Percentiles rank a stretch among this genome's conserved stretches.
phyloP scores from a whole-genome alignment of 352 stramenopile species.

The Phytophthora sojae region DNA sequence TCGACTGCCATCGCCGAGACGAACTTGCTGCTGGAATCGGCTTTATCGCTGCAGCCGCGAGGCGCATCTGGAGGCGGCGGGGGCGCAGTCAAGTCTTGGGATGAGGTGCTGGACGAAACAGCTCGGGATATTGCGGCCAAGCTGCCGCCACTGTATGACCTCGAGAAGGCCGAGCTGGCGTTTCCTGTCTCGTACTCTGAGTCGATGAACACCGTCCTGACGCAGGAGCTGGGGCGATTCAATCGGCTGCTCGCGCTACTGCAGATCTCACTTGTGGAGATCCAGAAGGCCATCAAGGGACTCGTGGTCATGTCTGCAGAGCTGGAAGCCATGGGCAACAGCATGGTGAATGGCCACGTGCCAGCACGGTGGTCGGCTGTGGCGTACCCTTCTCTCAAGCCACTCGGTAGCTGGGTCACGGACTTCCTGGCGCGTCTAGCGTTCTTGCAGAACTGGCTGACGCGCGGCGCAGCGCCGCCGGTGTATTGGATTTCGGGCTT shows the following conservation, averaged over 20 bases:
- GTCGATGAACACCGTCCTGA: constrained; percentile 92
- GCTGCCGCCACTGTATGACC: constrained; percentile 87
- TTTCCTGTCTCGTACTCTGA: constrained; percentile 87
- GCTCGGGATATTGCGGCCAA: constrained; percentile 87
- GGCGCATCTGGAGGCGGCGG: constrained; percentile 55
- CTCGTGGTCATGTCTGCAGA: constrained; percentile 94
- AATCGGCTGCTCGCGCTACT: constrained; percentile 89
- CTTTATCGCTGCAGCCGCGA: constrained; percentile 91
- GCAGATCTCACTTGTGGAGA: constrained; percentile 81
- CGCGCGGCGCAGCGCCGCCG: constrained; percentile 68
- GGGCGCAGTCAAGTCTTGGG: constrained; percentile 88
- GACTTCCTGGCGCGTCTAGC: constrained; percentile 89
- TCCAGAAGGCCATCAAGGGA: constrained; percentile 93
- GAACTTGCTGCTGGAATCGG: constrained; percentile 88
- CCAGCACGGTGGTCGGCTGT: constrained; percentile 83
- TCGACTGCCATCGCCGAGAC: constrained; percentile 91
- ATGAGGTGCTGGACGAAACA: constrained; percentile 87
- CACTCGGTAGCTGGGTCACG: constrained; percentile 92
- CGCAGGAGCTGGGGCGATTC: constrained; percentile 92
- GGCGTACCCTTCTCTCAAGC: constrained; percentile 94
- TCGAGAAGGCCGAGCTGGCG: constrained; percentile 89
- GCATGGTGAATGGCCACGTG: constrained; percentile 93
- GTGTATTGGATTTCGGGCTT: constrained; percentile 96
- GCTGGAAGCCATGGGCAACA: constrained; percentile 94
- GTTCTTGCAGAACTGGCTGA: constrained; percentile 88